These are phyloP conservation scores for Schwanniomyces vanrijiae DNA, from an alignment of 805 yeast species.

Conservation along the genomic window DNA sequence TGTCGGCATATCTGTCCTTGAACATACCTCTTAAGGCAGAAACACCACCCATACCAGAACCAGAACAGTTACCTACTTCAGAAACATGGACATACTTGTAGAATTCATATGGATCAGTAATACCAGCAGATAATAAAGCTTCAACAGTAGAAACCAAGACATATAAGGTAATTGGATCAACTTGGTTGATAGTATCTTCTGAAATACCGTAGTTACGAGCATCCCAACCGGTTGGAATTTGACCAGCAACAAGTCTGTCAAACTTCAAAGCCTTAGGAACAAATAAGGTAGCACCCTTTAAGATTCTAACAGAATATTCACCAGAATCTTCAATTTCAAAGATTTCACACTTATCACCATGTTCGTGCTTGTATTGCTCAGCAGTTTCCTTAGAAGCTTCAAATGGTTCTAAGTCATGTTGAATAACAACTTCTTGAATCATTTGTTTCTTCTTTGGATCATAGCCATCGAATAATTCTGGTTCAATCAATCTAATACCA, in stretches of 20 bases:
- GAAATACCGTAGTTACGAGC: conserved; percentile 93
- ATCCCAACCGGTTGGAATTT: conserved; percentile 98
- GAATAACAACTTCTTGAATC: conserved; percentile 93
- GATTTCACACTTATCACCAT: conserved; percentile 90
- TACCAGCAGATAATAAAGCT: conserved; percentile 91
- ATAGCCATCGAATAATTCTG: conserved; percentile 91
- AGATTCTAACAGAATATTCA: conserved; percentile 84
- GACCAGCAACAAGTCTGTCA: conserved; percentile 84
- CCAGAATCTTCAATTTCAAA: conserved; percentile 87
- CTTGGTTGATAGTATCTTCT: conserved; percentile 90
- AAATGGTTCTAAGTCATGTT: conserved; percentile 94
- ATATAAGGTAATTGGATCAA: conserved; percentile 91
- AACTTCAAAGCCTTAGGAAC: conserved; percentile 85
- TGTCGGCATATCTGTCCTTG: conserved; percentile 88
- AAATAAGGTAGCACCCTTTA: conserved; percentile 88
- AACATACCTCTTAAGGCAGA: conserved; percentile 96
- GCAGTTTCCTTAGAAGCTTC: conserved; percentile 96
- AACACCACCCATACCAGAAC: conserved; percentile 99
- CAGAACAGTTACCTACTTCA: conserved; percentile 98
- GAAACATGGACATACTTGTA: conserved; percentile 97
- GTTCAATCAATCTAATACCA: conserved; percentile 96
- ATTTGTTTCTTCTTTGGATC: conserved; percentile 92
- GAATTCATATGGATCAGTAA: conserved; percentile 98
- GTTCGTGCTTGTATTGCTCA: conserved; percentile 88
- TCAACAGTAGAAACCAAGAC: conserved; percentile 94